These are phyloP conservation scores for Pseudozyma sp. DNA, from an alignment of 1,284 basidiomycete genomes.

Conservation along the genomic window DNA sequence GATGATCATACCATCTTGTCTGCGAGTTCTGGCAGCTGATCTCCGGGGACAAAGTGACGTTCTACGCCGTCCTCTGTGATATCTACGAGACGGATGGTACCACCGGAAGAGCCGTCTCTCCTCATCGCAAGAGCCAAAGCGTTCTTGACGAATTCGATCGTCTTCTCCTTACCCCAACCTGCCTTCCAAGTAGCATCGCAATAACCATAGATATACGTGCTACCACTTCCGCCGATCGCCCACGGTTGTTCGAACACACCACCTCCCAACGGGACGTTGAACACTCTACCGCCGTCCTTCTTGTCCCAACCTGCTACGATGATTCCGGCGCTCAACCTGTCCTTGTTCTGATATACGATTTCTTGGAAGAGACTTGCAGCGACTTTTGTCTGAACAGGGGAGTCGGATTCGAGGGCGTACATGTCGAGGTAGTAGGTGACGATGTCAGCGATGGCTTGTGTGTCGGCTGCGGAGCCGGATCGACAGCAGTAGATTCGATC, in stretches of 20 bases:
- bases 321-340: slow-evolving; percentile 85
- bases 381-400: slow-evolving; percentile 82
- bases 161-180: slow-evolving; percentile 91
- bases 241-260: slow-evolving; percentile 66
- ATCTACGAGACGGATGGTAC: slow-evolving; percentile 95
- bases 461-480: slow-evolving; percentile 97
- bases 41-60: slow-evolving; percentile 92
- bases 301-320: slow-evolving; percentile 99
- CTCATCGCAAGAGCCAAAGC: slow-evolving; percentile 96
- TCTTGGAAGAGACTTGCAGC: slow-evolving; percentile 88
- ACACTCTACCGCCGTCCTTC: slow-evolving; percentile 90
- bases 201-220: slow-evolving; percentile 98
- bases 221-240: slow-evolving; percentile 77
- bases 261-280: slow-evolving; percentile 75
- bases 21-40: slow-evolving; percentile 58
- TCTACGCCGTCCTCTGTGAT: slow-evolving; percentile 93
- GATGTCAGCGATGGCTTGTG: slow-evolving; percentile 91
- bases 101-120: slow-evolving; percentile 96
- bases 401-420: slow-evolving; percentile 80
- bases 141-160: slow-evolving; percentile 93
- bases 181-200: slow-evolving; percentile 98
- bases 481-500: slow-evolving; percentile 99
- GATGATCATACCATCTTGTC: slow-evolving; percentile 55
- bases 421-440: slow-evolving; percentile 89
- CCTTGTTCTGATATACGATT: slow-evolving; percentile 93